A percentile compares a stretch with the other conserved stretches of the same genome.
Evolutionary conservation across 2,329 filamentous ascomycete species (phyloP).

Genomic region (Ramularia endophylla): DNA sequence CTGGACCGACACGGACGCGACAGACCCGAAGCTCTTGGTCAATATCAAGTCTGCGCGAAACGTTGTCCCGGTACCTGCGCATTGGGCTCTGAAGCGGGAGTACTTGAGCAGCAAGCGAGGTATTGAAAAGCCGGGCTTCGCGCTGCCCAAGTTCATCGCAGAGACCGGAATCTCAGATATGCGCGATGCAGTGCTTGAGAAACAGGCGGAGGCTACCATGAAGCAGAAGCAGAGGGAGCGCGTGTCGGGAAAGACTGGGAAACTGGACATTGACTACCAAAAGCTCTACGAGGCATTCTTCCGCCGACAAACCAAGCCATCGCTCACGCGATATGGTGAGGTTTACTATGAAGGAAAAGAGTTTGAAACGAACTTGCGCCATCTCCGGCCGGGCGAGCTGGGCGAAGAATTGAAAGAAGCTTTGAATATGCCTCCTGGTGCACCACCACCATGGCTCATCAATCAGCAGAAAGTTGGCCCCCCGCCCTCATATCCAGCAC

Average conservation of each 20-base stretch:
- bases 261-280: slow-evolving; percentile 96
- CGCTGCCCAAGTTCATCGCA: slow-evolving; percentile 91
- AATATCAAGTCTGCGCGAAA: slow-evolving; percentile 95
- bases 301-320: slow-evolving; percentile 92
- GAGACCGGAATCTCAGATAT: slow-evolving; percentile 98
- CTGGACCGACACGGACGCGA: slow-evolving; percentile 91
- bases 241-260: slow-evolving; percentile 92
- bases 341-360: slow-evolving; percentile 99
- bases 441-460: slow-evolving; percentile 93
- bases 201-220: slow-evolving; percentile 83
- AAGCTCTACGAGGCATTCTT: slow-evolving; percentile 99
- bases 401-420: slow-evolving; percentile 88
- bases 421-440: slow-evolving; percentile 85
- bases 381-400: slow-evolving; percentile 83
- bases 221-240: slow-evolving; percentile 95
- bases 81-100: slow-evolving; percentile 95
- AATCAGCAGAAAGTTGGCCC: slow-evolving; percentile 93
- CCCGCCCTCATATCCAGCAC: slow-evolving; percentile 88
- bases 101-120: slow-evolving; percentile 96
- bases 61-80: slow-evolving; percentile 85
- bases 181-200: slow-evolving; percentile 92
- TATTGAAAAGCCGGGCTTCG: slow-evolving; percentile 91
- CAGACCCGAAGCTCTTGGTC: slow-evolving; percentile 81
- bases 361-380: slow-evolving; percentile 87
- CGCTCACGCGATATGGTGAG: slow-evolving; percentile 89